Evolutionary conservation across 2,329 filamentous ascomycete species (phyloP).

Genomic region (Emmonsiellopsis sp.): DNA sequence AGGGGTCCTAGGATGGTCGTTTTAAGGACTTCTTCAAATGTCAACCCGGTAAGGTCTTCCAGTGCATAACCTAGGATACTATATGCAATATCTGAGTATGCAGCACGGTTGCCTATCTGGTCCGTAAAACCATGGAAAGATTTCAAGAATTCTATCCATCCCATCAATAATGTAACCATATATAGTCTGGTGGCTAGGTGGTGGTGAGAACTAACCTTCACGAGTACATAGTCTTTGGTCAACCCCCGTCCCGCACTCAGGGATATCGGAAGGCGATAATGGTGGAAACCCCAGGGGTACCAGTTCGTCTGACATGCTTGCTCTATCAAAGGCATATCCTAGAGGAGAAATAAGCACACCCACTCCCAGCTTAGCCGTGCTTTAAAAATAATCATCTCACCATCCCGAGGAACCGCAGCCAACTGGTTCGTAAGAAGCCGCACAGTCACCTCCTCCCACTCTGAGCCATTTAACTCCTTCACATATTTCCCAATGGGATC

Average conservation of each 20-base stretch:
- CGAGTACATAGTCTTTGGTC: neutral
- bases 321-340: neutral
- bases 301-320: neutral
- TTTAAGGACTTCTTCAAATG: conserved; percentile 30
- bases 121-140: conserved; percentile 15
- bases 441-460: conserved; percentile 6
- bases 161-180: neutral
- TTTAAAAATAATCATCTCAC: conserved; percentile 1
- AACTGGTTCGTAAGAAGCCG: neutral
- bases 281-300: neutral
- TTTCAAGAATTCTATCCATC: conserved; percentile 23
- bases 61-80: conserved; percentile 34
- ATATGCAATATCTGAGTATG: conserved; percentile 35
- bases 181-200: neutral
- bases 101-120: conserved; percentile 16
- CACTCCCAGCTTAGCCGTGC: neutral
- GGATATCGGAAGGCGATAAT: neutral
- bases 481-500: conserved; percentile 25
- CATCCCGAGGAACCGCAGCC: conserved; percentile 1
- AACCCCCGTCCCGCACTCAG: neutral
- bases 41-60: conserved; percentile 27
- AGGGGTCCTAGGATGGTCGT: conserved; percentile 30
- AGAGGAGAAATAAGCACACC: neutral
- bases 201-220: neutral
- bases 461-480: conserved; percentile 19